Conservation (phyloP, 495 filamentous ascomycete species). For the Aspergillus egyptiacus region DNA sequence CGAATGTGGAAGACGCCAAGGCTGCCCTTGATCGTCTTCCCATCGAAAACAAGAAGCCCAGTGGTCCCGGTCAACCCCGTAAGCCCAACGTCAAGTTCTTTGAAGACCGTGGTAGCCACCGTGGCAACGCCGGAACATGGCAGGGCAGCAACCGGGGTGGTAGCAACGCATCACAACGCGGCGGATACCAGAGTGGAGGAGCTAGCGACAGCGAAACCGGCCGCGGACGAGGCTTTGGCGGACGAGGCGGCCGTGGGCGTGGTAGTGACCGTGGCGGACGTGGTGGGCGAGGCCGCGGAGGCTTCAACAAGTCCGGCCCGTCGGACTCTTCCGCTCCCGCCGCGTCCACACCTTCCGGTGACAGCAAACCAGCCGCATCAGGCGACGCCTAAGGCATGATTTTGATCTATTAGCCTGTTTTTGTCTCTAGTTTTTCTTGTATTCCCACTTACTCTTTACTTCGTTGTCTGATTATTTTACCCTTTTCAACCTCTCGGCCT, state of each 20-base stretch:
- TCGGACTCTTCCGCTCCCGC: constrained; percentile 45
- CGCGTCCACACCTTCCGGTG: constrained; percentile 45
- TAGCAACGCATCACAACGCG: constrained; percentile 50
- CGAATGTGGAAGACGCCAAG: constrained; percentile 68
- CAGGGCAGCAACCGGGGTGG: constrained; percentile 56
- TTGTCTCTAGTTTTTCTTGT: constrained; percentile 14
- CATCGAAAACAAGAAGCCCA: constrained; percentile 63
- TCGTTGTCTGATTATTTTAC: constrained; percentile 26
- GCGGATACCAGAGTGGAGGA: constrained; percentile 69
- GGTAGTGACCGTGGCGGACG: constrained; percentile 45
- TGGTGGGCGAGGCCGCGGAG: constrained; percentile 41
- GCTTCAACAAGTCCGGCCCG: constrained; percentile 45
- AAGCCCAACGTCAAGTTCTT: constrained; percentile 79
- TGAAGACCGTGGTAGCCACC: constrained; percentile 53
- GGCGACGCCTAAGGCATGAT: constrained; percentile 42
- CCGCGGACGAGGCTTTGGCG: constrained; percentile 43
- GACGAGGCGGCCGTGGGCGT: constrained; percentile 28
- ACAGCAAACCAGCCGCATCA: constrained; percentile 40
- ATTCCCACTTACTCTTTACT: constrained; percentile 14
- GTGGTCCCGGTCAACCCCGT: constrained; percentile 54
- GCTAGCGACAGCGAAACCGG: constrained; percentile 80
- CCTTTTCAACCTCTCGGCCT: constrained; percentile 16
- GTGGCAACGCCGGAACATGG: constrained; percentile 66
- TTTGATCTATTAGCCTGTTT: constrained; percentile 15
- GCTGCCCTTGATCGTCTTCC: constrained; percentile 66